Evolutionary conservation across 352 stramenopile genomes (phyloP), one percentile per base, ranked within the genome.

Genomic region (Phytophthora melonis): DNA sequence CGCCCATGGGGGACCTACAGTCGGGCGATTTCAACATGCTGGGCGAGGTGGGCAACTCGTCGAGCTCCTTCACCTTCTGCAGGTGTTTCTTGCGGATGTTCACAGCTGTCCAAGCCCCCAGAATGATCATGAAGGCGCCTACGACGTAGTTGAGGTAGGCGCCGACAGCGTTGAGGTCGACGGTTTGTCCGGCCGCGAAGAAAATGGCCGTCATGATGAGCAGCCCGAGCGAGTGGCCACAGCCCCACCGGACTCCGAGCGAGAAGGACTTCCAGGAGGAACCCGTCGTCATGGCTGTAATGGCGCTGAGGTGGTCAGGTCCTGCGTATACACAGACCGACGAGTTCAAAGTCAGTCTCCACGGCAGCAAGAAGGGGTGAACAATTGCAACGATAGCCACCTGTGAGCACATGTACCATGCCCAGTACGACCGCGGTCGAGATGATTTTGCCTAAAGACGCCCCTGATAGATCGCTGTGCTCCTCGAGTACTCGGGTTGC

Each of bases 271-370:
- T 77, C 72, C 79, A 91, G 23, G 82, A 93, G n/a, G 82, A 89
- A 52, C 76, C 86, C 10, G 86, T 83, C 27, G 82, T 90, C 58
- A 97, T 83, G 59, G 93, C 95, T 11, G 90, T 90, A 5, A 97
- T 66, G 21, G 92, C 92, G 52, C 85, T 93, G 18, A 98, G 73
- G 73, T 98, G 93, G 70, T 98, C 92, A 1, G 92, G 93, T 0
- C 82, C 77, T 53, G 71, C 5, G 21, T 21, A 19, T 27, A 10
- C 8, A 16, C 47, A 27, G 0, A 16, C 16, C 13, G 34, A 41
- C 9, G 5, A 30, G 6, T 14, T 27, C 11, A 43, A 58, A 16
- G 19, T 72, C 34, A 41, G 34, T 14, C 34, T 32, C 27, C 27
- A 7, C 0, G 27, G 3, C 27, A 16, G 3, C 34, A 4, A 41